phyloP scores from a whole-genome alignment of 257 asterid genomes.

The Linderniella brevidens region DNA sequence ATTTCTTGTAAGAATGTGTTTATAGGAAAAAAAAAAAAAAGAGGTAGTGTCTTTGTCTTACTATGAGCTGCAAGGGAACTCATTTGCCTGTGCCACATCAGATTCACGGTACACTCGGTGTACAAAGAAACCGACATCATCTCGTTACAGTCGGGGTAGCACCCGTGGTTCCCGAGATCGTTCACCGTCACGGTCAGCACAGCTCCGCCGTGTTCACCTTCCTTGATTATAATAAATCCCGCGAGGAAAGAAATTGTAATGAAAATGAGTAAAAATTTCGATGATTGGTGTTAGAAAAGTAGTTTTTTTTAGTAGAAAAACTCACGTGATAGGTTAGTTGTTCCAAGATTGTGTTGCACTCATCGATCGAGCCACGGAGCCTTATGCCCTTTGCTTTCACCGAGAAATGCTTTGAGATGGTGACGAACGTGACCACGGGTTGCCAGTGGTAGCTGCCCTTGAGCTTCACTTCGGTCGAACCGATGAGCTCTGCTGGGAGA shows the following conservation, averaged over 20 bases:
- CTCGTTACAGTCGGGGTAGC: slow-evolving; percentile 50
- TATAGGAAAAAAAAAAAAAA: too few species aligned
- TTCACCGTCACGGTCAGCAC: slow-evolving; percentile 48
- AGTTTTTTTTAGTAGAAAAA: background rate
- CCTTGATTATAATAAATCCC: slow-evolving; percentile 66
- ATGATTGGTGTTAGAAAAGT: background rate
- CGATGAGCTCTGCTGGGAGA: slow-evolving; percentile 55
- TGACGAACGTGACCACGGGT: slow-evolving; percentile 73
- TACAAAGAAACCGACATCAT: slow-evolving; percentile 2
- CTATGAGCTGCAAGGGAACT: too few species aligned
- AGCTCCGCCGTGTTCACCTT: slow-evolving; percentile 37
- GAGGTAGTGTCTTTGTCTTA: too few species aligned
- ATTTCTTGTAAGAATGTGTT: too few species aligned
- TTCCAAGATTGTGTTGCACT: slow-evolving; percentile 46
- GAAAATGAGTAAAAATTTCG: too few species aligned
- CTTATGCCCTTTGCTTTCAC: slow-evolving; percentile 82
- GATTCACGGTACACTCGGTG: too few species aligned
- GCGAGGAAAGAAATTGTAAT: slow-evolving; percentile 4
- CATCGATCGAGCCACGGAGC: slow-evolving; percentile 48
- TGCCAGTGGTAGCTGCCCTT: slow-evolving; percentile 66
- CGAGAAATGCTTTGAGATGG: slow-evolving; percentile 60
- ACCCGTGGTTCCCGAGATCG: slow-evolving; percentile 83
- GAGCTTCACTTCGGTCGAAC: slow-evolving; percentile 60
- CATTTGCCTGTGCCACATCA: too few species aligned
- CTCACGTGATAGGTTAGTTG: slow-evolving; percentile 56